These are phyloP conservation scores for Medicago lupulina DNA, from an alignment of 306 rosid species.

Conservation along the genomic window DNA sequence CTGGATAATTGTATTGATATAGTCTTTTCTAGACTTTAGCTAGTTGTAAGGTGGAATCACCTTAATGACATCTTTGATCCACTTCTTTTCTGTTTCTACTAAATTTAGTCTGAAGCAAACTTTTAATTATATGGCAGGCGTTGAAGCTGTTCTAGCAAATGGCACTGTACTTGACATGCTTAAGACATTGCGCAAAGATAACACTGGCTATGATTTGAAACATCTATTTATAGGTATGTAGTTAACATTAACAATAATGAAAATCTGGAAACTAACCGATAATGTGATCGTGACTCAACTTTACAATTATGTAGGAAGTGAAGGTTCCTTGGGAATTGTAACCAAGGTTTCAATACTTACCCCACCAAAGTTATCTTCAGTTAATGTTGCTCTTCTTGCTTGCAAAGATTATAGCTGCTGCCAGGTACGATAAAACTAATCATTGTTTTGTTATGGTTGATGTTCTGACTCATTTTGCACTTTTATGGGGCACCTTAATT, in stretches of 20 bases:
- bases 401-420: conserved; percentile 82
- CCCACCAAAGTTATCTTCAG: conserved; percentile 83
- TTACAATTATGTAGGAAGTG: conserved; percentile 76
- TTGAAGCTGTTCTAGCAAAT: conserved; percentile 92
- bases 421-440: conserved; percentile 77
- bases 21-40: conserved; percentile 33
- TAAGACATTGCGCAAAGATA: conserved; percentile 89
- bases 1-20: conserved; percentile 27
- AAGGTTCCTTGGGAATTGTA: conserved; percentile 96
- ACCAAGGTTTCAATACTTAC: conserved; percentile 94
- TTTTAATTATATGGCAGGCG: conserved; percentile 58
- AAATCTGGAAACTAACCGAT: conserved; percentile 24
- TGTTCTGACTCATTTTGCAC: no score
- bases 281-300: conserved; percentile 35
- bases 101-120: conserved; percentile 39
- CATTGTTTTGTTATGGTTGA: no score
- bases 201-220: conserved; percentile 93
- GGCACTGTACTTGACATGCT: conserved; percentile 95
- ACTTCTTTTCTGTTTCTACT: conserved; percentile 35
- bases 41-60: conserved; percentile 31
- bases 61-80: conserved; percentile 26
- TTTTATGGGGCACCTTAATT: background rate
- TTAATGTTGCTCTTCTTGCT: conserved; percentile 84
- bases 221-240: conserved; percentile 89
- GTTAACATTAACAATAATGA: conserved; percentile 36